Conservation (phyloP, 1,284 basidiomycete species). For the Inonotus obliquus region DNA sequence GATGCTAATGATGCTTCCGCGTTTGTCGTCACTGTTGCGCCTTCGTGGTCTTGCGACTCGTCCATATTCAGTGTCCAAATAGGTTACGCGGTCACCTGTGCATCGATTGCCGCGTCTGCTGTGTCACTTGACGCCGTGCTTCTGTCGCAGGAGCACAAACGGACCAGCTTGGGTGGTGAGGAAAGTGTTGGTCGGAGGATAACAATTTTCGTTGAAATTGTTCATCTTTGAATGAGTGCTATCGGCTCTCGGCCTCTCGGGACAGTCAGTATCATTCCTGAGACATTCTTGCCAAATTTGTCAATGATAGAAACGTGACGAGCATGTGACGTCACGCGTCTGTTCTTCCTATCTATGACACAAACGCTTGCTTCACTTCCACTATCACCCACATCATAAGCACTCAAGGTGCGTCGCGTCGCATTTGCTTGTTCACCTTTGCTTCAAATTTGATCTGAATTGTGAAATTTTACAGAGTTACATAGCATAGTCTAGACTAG, state of each 20-base stretch:
- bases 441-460: no score
- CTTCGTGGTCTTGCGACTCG: background rate
- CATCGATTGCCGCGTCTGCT: no score
- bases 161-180: background rate
- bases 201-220: background rate
- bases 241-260: background rate
- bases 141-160: background rate
- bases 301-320: background rate
- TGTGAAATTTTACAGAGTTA: no score
- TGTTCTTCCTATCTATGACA: background rate
- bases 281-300: background rate
- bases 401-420: no score
- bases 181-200: background rate
- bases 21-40: background rate
- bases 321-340: background rate
- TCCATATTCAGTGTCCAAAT: background rate
- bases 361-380: no score
- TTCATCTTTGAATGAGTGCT: background rate
- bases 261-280: background rate
- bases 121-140: no score
- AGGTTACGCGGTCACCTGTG: background rate
- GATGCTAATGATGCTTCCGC: background rate
- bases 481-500: no score
- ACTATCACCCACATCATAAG: no score
- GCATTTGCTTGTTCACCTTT: no score